Conservation (phyloP, 805 yeast species). For the Monosporozyma siamensis region DNA sequence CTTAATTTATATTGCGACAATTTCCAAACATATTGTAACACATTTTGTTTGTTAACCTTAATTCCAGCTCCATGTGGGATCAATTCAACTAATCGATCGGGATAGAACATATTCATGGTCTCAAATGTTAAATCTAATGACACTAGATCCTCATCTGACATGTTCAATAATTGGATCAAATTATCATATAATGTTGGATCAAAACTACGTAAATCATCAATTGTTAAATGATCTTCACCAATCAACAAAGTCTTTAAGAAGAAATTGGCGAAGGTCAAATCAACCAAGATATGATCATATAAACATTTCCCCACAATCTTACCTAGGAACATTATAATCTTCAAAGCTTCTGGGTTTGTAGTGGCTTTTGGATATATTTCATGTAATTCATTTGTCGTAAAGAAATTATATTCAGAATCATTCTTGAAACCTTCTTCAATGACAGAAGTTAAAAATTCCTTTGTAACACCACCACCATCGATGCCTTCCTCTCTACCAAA, state of each 20-base stretch:
- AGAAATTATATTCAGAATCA: constrained; percentile 25
- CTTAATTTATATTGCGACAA: constrained; percentile 75
- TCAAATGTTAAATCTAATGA: constrained; percentile 55
- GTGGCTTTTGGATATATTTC: constrained; percentile 53
- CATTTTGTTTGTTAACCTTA: constrained; percentile 51
- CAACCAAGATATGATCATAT: constrained; percentile 72
- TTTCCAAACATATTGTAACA: constrained; percentile 64
- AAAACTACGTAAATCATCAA: constrained; percentile 67
- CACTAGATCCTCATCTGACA: constrained; percentile 48
- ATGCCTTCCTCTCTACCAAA: constrained; percentile 78
- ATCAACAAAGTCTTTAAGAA: constrained; percentile 64
- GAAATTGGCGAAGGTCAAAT: constrained; percentile 77
- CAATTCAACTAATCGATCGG: constrained; percentile 43
- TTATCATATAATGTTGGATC: constrained; percentile 61
- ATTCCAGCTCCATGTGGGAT: constrained; percentile 48
- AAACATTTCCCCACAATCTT: constrained; percentile 81
- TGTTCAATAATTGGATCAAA: constrained; percentile 49
- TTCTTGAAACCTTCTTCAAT: constrained; percentile 57
- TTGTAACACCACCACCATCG: constrained; percentile 95
- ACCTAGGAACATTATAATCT: constrained; percentile 57
- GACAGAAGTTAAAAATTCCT: constrained; percentile 74
- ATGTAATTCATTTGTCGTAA: constrained; percentile 40
- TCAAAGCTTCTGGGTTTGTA: constrained; percentile 23
- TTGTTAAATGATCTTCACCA: constrained; percentile 35
- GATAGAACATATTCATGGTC: constrained; percentile 38